Evolutionary conservation across 1,284 basidiomycete genomes (phyloP), one percentile per base, ranked within the genome.

Genomic region (Coniferiporia sulphurascens): DNA sequence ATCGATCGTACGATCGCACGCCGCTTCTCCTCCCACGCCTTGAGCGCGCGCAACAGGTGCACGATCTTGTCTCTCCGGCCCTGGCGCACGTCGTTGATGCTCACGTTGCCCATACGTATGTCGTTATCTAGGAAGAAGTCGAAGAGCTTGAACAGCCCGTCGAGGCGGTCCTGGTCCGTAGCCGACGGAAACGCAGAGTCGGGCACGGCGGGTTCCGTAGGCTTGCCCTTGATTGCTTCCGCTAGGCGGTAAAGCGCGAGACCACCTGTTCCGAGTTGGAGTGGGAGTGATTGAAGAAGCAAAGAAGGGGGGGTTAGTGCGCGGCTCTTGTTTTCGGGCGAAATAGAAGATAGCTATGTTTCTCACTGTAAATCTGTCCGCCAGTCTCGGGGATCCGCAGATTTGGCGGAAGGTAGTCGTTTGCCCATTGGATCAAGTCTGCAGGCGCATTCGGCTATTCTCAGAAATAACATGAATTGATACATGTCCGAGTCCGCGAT

Each of bases 81-180:
- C 62, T 83, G 82, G 56, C 90, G 78, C 48, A 97, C 79, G 71
- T 96, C 94, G 69, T 95, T 95, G 73, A 96, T 93, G 67, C 90
- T 94, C 36, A 95, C 87, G 74, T 81, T 85, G 9, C 89, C 93
- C 77, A 94, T 90, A 73, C 89, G 89, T 59, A 95, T 85, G 57
- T 92, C 91, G 63, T 91, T 90, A 67, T 94, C 92, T 46, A 95
- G 81, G 55, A 95, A 73, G 71, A 91, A 93, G 72, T 95, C 93
- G 73, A 94, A 93, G 61, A 95, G 77, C 60, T 84, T 81, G 76
- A 96, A 94, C 45, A 96, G 78, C 13, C 93, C 93, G 54, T 95
- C 92, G n/a, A 95, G 77, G 66, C 85, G 89, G 65, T 92, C 89
- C 66, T 93, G 89, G 59, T 77, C 75, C 3, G 79, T 72, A 35